Conservation (phyloP, 2,329 filamentous ascomycete species). For the Cladosporium cucumerinum region DNA sequence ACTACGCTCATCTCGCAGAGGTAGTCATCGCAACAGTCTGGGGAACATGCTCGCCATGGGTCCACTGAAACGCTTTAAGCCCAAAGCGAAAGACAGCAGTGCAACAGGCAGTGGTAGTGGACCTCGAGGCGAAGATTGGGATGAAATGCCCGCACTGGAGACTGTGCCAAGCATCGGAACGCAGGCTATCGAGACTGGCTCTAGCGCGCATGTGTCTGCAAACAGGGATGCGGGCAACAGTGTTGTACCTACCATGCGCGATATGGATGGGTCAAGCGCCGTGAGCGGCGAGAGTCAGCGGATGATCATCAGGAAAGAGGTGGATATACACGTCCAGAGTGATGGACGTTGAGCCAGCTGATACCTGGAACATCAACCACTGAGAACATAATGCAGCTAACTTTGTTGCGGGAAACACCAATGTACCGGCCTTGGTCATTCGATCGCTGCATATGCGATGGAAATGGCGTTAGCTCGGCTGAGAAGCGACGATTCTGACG, state of each 20-base stretch:
- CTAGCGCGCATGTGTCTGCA: slow-evolving; percentile 1
- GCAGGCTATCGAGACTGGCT: slow-evolving; percentile 12
- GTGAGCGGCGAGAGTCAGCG: slow-evolving; percentile 18
- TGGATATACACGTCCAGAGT: slow-evolving; percentile 13
- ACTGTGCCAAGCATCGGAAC: slow-evolving; percentile 11
- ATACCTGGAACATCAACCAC: neutral
- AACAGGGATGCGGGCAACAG: neutral
- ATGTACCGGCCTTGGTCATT: neutral
- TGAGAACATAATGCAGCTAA: neutral
- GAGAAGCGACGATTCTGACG: neutral
- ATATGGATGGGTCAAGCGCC: slow-evolving; percentile 11
- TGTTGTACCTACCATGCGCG: neutral
- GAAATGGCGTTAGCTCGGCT: neutral
- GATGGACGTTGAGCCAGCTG: neutral
- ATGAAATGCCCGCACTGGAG: neutral
- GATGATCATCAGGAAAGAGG: slow-evolving; percentile 23
- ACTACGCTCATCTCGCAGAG: neutral
- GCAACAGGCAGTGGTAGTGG: slow-evolving; percentile 1
- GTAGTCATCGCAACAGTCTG: slow-evolving; percentile 4
- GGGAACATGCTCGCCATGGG: neutral
- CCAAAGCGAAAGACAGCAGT: neutral
- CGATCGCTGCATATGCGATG: neutral
- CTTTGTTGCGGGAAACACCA: neutral
- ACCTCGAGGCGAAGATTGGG: neutral
- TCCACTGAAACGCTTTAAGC: neutral